Percentiles rank a stretch among this genome's conserved stretches.
Conservation (phyloP, 192 early-diverging fungal species). For the Kappamyces sp. region DNA sequence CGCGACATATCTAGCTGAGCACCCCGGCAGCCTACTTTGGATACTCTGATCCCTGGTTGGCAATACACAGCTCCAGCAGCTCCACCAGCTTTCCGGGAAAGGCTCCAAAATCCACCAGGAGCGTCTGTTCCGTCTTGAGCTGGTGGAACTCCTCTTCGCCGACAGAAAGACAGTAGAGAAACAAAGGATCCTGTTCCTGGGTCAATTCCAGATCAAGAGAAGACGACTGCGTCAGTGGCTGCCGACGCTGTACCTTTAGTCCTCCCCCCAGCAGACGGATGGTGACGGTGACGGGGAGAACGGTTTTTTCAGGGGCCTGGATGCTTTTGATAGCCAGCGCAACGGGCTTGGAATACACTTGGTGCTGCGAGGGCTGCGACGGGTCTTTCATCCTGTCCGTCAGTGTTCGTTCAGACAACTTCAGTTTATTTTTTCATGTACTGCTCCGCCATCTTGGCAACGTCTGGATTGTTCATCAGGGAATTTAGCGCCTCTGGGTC, state of each 20-base stretch:
- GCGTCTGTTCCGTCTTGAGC: constrained; percentile 38
- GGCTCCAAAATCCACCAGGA: constrained; percentile 48
- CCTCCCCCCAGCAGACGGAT: too few species aligned
- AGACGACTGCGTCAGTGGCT: background rate
- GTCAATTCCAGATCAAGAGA: constrained; percentile 38
- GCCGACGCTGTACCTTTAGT: background rate
- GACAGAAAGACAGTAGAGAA: constrained; percentile 38
- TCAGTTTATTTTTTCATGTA: constrained; percentile 13
- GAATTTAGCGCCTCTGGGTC: constrained; percentile 51
- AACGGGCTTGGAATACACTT: too few species aligned
- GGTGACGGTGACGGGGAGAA: too few species aligned
- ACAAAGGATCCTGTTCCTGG: constrained; percentile 41
- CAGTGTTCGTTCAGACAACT: background rate
- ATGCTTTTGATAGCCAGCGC: too few species aligned
- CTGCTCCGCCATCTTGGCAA: constrained; percentile 20
- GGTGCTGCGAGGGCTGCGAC: too few species aligned
- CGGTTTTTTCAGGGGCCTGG: too few species aligned
- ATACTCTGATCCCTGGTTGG: constrained; percentile 13
- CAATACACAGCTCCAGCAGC: constrained; percentile 35
- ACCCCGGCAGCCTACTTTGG: constrained; percentile 32
- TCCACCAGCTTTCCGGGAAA: constrained; percentile 48
- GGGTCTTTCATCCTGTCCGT: too few species aligned
- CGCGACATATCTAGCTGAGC: constrained; percentile 33
- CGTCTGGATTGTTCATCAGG: constrained; percentile 72
- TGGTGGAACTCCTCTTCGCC: constrained; percentile 48